A percentile compares a stretch with the other conserved stretches of the same genome.
Evolutionary conservation across 2,329 filamentous ascomycete species (phyloP).

Genomic region (Aspergillus alliaceus): DNA sequence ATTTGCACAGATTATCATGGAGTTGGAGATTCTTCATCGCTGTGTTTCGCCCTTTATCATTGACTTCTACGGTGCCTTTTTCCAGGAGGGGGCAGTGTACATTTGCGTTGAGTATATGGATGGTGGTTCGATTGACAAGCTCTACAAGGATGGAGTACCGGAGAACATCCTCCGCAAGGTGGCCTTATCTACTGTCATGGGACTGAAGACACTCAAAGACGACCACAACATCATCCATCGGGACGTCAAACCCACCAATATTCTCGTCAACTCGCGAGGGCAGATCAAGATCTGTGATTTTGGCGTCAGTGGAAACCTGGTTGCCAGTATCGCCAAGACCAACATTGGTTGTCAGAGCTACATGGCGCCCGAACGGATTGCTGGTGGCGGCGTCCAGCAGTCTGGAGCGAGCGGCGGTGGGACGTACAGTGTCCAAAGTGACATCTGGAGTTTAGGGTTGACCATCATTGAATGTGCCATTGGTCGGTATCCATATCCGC

Average conservation of each 20-base stretch:
- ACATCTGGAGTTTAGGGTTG: slow-evolving; percentile 94
- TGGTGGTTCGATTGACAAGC: slow-evolving; percentile 93
- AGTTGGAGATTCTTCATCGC: slow-evolving; percentile 91
- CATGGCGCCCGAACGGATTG: slow-evolving; percentile 96
- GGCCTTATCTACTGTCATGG: slow-evolving; percentile 83
- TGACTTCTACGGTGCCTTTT: slow-evolving; percentile 98
- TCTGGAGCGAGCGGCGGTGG: slow-evolving; percentile 70
- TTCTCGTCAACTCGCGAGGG: slow-evolving; percentile 82
- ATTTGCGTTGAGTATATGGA: slow-evolving; percentile 99
- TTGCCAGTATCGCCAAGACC: slow-evolving; percentile 96
- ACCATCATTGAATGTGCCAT: slow-evolving; percentile 95
- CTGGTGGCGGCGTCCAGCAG: slow-evolving; percentile 75
- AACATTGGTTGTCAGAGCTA: slow-evolving; percentile 99
- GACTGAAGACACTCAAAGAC: slow-evolving; percentile 89
- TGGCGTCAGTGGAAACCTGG: slow-evolving; percentile 92
- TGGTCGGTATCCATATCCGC: slow-evolving; percentile 92
- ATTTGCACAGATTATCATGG: slow-evolving; percentile 95
- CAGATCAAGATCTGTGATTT: slow-evolving; percentile 99
- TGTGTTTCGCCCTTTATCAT: slow-evolving; percentile 96
- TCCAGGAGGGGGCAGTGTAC: slow-evolving; percentile 97
- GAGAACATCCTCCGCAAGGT: slow-evolving; percentile 88
- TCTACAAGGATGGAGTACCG: slow-evolving; percentile 87
- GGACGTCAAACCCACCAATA: slow-evolving; percentile 99
- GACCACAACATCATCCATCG: slow-evolving; percentile 99
- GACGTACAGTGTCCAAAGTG: slow-evolving; percentile 95